Evolutionary conservation across 2,329 filamentous ascomycete genomes (phyloP), one percentile per base, ranked within the genome.

Genomic region (Albophoma yamanashiensis): DNA sequence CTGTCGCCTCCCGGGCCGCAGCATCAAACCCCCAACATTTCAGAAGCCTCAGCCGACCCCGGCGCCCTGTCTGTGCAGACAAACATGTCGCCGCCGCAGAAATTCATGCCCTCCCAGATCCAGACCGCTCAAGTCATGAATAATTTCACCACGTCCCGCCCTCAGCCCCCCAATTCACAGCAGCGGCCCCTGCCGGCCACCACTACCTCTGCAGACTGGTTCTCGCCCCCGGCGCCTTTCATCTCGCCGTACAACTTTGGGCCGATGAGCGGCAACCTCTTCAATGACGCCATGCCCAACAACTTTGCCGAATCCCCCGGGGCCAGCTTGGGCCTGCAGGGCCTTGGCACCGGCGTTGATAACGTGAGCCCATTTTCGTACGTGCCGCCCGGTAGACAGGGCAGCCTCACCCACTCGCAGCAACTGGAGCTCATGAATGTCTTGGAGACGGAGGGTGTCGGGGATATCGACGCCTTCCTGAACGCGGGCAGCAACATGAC

Each of bases 341-440:
- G 67, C 47, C 62, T 72, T 20, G 62, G 67, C 20, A 64, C 65
- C 14, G 69, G 66, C 20, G 64, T 68, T 55, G 62, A 65, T 4
- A 59, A 61, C 8, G 60, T 64, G 38, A 56, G 56, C 4, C 65
- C 68, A 17, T 69, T 72, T 39, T 67, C 70, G 50, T 67, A 66
- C 53, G 75, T 71, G 62, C 68, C 72, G 3, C 72, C 75, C 34
- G 82, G 82, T 69, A 82, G 80, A 61, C 85, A 84, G 67, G 91
- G 86, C 64, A 89, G 81, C 61, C 77, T 95, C 39, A 92, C 86
- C 61, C 88, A 92, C 64, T 84, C 91, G 68, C 90, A 95, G 73
- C 91, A 94, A 73, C 75, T 87, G 63, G 89, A 96, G 75, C 77
- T 96, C 43, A 91, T 95, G 88, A 85, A 87, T 59, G 86, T 86